Conservation (phyloP, 73 alveolate species). For the Paramecium pentaurelia region DNA sequence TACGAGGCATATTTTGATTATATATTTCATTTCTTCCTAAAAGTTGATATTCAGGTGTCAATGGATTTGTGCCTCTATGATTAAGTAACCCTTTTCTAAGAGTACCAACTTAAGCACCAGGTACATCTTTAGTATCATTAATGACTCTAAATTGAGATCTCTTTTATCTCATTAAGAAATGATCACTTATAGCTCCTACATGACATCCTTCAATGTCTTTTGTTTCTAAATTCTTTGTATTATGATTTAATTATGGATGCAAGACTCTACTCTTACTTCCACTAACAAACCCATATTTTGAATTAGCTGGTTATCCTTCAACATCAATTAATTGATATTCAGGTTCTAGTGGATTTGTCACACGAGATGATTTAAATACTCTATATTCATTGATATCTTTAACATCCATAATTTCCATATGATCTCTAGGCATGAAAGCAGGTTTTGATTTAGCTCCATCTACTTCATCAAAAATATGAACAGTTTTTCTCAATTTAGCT, state of each 20-base stretch:
- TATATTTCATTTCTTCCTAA: slow-evolving; percentile 70
- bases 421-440: slow-evolving; percentile 67
- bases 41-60: slow-evolving; percentile 72
- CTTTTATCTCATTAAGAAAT: slow-evolving; percentile 47
- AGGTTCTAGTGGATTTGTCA: slow-evolving; percentile 96
- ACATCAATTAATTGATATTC: slow-evolving; percentile 71
- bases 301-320: slow-evolving; percentile 68
- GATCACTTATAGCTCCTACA: slow-evolving; percentile 55
- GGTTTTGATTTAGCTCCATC: slow-evolving; percentile 90
- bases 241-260: slow-evolving; percentile 69
- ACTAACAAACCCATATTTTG: slow-evolving; percentile 75
- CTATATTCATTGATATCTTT: slow-evolving; percentile 62
- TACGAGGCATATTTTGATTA: not conserved
- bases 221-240: slow-evolving; percentile 64
- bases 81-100: slow-evolving; percentile 75
- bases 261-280: slow-evolving; percentile 69
- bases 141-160: slow-evolving; percentile 46
- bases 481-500: slow-evolving; percentile 81
- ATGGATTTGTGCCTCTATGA: slow-evolving; percentile 76
- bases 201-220: slow-evolving; percentile 76
- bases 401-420: slow-evolving; percentile 75
- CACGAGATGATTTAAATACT: slow-evolving; percentile 65
- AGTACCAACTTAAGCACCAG: slow-evolving; percentile 69
- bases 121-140: slow-evolving; percentile 53
- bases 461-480: slow-evolving; percentile 81